Evolutionary conservation across 2,329 filamentous ascomycete genomes (phyloP).

Genomic region (Microsporum canis): DNA sequence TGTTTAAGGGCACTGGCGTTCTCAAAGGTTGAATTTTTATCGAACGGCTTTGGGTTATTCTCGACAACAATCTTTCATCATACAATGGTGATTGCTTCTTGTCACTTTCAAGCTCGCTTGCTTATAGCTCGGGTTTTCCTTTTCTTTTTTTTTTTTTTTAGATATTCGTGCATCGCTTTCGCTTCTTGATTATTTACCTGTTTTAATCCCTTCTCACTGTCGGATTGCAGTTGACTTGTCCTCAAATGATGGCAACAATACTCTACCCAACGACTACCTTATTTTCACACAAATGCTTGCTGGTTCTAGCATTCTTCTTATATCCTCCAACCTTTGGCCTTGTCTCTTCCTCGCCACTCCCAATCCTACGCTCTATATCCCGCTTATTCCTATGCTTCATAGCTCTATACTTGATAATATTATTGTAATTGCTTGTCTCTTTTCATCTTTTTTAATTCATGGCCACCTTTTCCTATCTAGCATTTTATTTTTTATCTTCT

Average conservation of each 20-base stretch:
- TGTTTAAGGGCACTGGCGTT: neutral
- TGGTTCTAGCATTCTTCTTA: slow-evolving; percentile 1
- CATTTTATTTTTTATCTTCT: neutral
- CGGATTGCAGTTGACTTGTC: slow-evolving; percentile 5
- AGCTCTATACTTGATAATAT: slow-evolving; percentile 6
- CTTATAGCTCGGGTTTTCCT: neutral
- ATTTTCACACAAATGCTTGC: slow-evolving; percentile 5
- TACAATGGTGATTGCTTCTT: neutral
- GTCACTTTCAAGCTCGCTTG: neutral
- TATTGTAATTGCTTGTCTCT: neutral
- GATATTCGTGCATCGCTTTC: slow-evolving; percentile 8
- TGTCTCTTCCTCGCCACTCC: neutral
- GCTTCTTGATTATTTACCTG: neutral
- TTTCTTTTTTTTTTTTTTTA: neutral
- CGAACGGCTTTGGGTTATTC: neutral
- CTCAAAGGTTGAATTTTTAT: neutral
- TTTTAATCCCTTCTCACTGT: slow-evolving; percentile 2
- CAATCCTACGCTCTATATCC: neutral
- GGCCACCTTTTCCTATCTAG: neutral
- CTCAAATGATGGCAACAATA: slow-evolving; percentile 1
- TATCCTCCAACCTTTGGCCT: neutral
- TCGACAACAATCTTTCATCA: neutral
- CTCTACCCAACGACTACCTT: neutral
- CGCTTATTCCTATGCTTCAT: neutral
- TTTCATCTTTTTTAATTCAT: neutral